Base-by-base conservation (phyloP, 2,329 filamentous ascomycete genomes). In the Cordyceps cateniannulata region DNA sequence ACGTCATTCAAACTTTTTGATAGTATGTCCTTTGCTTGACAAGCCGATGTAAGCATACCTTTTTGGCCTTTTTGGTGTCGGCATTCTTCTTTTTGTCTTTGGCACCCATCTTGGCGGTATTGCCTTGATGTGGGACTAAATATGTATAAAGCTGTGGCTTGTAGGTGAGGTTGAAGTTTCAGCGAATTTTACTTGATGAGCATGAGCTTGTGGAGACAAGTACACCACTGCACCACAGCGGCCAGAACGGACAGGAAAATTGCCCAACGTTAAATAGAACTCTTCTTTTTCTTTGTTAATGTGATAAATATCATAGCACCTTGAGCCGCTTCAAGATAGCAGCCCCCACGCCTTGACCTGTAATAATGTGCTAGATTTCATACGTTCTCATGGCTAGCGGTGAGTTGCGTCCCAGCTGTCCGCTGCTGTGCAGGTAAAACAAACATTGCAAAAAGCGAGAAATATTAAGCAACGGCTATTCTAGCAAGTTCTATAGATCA, bases 51-150 rank as follows among this genome's bases (percentile, higher is more conserved):
- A 10, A 22, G 63, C 64, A 51, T 63, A 78, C 80, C 68, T 79
- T 74, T 69, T 79, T 81, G 44, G 79, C 78, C 71, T 81, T 81
- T 68, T 82, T 82, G 66, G 76, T 69, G 5, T 81, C 79, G 22
- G 65, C 71, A 24, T 66, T 68, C 66, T 81, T 81, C 66, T 81
- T 82, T 68, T 82, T 82, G 63, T 81, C 80, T 65, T 82, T 82
- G 27, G 75, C 79, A 10, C 60, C 61, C 61, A 62, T 62, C 25
- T 20, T 60, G 24, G 42, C 32, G 38, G 38, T 51, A n/a, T 25
- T 52, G 25, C 32, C 80, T 81, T 81, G 27, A 57, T 62, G n/a
- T 12, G 38, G 54, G 20, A 3, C 40, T 12, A 16, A 8, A 14
- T 24, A 7, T 42, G 3, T 35, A 24, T 42, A 16, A 32, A 9